Evolutionary conservation across 495 filamentous ascomycete species (phyloP), one percentile per base, ranked within the genome.

Genomic region (Penicillium daleae): DNA sequence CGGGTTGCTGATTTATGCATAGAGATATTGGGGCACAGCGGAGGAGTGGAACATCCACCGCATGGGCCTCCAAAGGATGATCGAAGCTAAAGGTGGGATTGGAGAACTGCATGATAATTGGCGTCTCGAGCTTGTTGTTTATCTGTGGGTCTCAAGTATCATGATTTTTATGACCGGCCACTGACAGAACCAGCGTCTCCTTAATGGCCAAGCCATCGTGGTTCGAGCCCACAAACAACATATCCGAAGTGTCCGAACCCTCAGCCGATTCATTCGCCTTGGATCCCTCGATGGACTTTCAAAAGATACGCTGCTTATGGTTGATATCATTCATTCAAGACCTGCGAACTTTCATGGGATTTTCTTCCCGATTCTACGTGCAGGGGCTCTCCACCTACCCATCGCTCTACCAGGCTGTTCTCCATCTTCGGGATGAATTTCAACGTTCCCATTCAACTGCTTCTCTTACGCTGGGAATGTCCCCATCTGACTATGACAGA

Each of bases 251-350:
- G 3, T 57, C 56, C n/a, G 56, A 57, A n/a, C 56, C 40, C 26
- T 57, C 56, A 3, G 27, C 56, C 19, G 42, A 48, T 22, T n/a
- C 56, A 26, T 57, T 48, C 26, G 19, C 40, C 15, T 31, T 33
- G 8, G 56, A 57, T 51, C 52, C 33, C 31, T 67, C 58, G 24
- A 44, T 62, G 8, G 71, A 74, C 29, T 19, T 71, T 15, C 66
- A 71, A 31, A 71, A 71, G 49, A 55, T 73, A 21, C 68, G 71
- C 40, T 71, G 66, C 33, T 50, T 74, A 24, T 74, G 71, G 71
- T 46, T 74, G 46, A 71, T 74, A 60, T 74, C 71, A 35, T 74
- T 74, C 37, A 68, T 74, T 6, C 71, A 74, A 49, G 71, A 74
- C 31, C 67, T 74, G 64, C 60, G 71, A 26, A 71, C 61, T 2